Evolutionary conservation across 208 protist genomes (phyloP), one percentile per base, ranked within the genome.

Genomic region (Acanthamoeba lenticulata): DNA sequence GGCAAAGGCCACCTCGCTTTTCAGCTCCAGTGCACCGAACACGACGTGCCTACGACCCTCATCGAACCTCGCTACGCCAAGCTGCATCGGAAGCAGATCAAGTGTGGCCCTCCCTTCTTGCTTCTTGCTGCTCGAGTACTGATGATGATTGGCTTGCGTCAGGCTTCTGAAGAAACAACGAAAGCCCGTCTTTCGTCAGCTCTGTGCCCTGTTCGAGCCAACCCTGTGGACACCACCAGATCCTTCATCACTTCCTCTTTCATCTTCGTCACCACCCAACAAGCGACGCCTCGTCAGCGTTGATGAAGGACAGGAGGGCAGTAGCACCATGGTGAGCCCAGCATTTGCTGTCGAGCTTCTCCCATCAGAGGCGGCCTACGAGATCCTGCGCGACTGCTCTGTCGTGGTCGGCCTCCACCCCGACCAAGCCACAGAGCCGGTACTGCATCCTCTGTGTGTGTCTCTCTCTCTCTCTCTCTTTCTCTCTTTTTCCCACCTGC

Each of bases 381-480:
- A 17, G 7, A 47, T 91, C 2, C 34, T 91, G 0, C 55, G 27
- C 3, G 38, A 91, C 13, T 91, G 85, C 34, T 91, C 85, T 0
- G 85, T 34, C 3, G 45, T 91, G n/a, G 55, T 91, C 5, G 85
- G 85, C 3, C 36, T 91, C 0, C 85, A 91, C 42, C 24, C 85
- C 32, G 85, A 91, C 52, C 85, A 91, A 24, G 85, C 85, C 55
- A 69, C 85, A 32, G 85, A 91, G 24, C 55, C 85, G 0, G 77
- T 86, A 79, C 34, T 9, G 11, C 15, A 34, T 4, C n/a, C 72
- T n/a, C n/a, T n/a, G n/a, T n/a, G n/a, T n/a, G n/a, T n/a, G n/a
- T n/a, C n/a, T n/a, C n/a, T n/a, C n/a, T n/a, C n/a, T n/a, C n/a
- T n/a, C n/a, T n/a, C 4, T 40, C 27, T 72, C 0, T 13, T 40